Evolutionary conservation across 202 grass and related monocot genomes (phyloP), one percentile per base, ranked within the genome.

Genomic region (Brachypodium distachyon): DNA sequence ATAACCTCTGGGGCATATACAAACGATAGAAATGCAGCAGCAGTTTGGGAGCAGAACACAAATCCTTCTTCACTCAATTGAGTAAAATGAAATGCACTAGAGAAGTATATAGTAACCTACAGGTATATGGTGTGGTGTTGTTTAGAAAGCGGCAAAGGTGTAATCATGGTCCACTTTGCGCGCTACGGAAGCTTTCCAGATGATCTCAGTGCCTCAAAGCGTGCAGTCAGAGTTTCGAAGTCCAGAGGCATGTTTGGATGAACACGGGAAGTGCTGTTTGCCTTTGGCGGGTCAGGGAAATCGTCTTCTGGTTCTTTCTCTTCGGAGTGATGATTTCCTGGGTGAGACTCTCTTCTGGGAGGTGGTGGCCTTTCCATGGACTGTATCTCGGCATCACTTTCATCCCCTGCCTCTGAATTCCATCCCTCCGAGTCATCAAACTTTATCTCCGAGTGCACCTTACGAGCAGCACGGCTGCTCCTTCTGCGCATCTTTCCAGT

Each of bases 191-290:
- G 71, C 40, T 81, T 88, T 23, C 82, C 83, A 14, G 81, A 85
- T 72, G 83, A 87, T 63, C 89, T 87, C 32, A 98, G 82, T 21
- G 85, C 80, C 83, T 98, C 96, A 19, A 95, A 98, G 51, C 87
- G 96, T 33, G 91, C 91, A 42, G 91, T 61, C 37, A 98, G 86
- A 42, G 84, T 93, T 67, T 95, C 96, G 2, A 95, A 98, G 70
- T 98, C 91, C 10, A 88, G 86, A 37, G 96, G 96, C 89, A 98
- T 82, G 67, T 92, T 98, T 51, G 96, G 96, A 86, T 98, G 96
- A 56, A 98, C 85, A 73, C 55, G 57, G 33, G 83, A 76, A n/a
- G 50, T 51, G 14, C 59, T 33, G 67, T 85, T 90, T 31, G 49
- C 79, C 81, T 83, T 94, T 8, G 61, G 71, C 59, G 62, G 13